Base-by-base conservation (phyloP, 129 eudicot species). In the Apium graveolens region DNA sequence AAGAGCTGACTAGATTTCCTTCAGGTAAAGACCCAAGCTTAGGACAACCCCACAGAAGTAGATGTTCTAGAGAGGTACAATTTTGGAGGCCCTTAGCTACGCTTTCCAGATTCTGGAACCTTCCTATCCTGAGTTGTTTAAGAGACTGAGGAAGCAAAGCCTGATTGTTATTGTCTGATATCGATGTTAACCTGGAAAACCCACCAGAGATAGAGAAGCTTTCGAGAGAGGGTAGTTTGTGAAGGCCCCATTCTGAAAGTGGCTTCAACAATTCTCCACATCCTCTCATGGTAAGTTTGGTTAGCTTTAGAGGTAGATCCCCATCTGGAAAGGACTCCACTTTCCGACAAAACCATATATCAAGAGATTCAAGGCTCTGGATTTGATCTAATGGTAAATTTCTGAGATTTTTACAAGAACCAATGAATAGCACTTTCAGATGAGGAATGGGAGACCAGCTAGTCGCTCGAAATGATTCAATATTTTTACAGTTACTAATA, bases 211-310 rank as follows among this genome's bases (percentile, higher is more conserved):
- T 32, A 20, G 42, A 35, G 74, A 69, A 69, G 43, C 44, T 69
- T 32, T 31, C 42, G 11, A 69, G 74, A 35, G 74, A 69, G 74
- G 44, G 38, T 31, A 69, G 74, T 5, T 27, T 69, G 74, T 69
- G 74, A 11, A 69, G 74, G 27, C 44, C n/a, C 74, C 74, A 69
- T 69, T 31, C 43, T 17, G 74, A 69, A 69, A 69, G 74, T 69
- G 74, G 74, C 42, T 32, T 69, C n/a, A 69, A 69, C 9, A 69
- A 69, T 35, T 69, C 74, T 35, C 74, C 74, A 32, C 74, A 69
- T 1, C 27, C 44, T 35, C 3, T 34, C 43, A 69, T 35, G 42
- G 74, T 31, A 69, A 69, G 74, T 34, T 17, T 69, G 74, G n/a
- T 69, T 32, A 69, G 74, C n/a, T 69, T 69, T 69, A 5, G 43